Base-by-base conservation (phyloP, 2,329 filamentous ascomycete species). In the Bipolaris victoriae region DNA sequence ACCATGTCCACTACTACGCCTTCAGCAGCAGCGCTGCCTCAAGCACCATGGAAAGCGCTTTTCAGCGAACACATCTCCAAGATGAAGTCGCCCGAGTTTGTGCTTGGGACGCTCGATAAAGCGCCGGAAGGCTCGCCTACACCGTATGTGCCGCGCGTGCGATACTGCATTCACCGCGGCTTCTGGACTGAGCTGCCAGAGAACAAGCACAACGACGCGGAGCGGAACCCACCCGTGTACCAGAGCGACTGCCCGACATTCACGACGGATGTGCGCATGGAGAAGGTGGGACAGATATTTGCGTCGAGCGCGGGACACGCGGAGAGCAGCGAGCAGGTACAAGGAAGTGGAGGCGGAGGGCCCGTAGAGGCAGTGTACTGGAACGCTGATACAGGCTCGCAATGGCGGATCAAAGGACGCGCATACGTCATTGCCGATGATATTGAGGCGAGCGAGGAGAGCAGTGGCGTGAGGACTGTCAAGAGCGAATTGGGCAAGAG, bases 191-290 rank as follows among this genome's bases (percentile, higher is more conserved):
- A 84, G 53, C 81, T 96, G 1, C 88, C 89, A 3, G 82, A 81
- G 50, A 91, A 93, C 77, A 84, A 86, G 41, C 86, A 88, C 75
- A 94, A 95, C 76, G 79, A 85, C 33, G 89, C 91, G 3, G 82
- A 86, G 61, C 81, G 82, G 61, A 97, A 97, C 75, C 88, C 90
- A 4, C 65, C 78, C 6, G 78, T 85, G 1, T 97, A 86, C 72
- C 88, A 90, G 69, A 91, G 86, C 66, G 92, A 98, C 64, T 80
- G 94, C 66, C 84, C 90, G 3, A 89, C 90, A 0, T 88, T 97
- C 70, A 97, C 94, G 1, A 97, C 92, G 0, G 95, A 98, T 75
- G 86, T 86, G 7, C 86, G 94, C 44, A 97, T 96, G 91, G 84
- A 88, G 58, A 98, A 98, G 80, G 82, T 90, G 0, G 80, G 81